Percentiles rank a stretch among this genome's conserved stretches.
These are phyloP conservation scores for Hemerocallis citrina DNA, from an alignment of 106 monocot genomes.

Conservation along the genomic window DNA sequence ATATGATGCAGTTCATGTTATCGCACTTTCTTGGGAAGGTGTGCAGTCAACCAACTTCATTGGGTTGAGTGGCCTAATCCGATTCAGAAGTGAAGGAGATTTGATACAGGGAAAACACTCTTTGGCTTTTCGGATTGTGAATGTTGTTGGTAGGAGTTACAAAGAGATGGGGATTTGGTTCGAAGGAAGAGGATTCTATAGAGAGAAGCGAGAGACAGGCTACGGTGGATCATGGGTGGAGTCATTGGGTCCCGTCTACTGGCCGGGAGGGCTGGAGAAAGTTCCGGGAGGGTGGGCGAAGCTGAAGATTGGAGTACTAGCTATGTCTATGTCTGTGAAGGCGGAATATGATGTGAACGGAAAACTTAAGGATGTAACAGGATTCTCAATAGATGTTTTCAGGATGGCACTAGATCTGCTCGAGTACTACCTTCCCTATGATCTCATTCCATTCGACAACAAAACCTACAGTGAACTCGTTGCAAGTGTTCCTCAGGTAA, in stretches of 20 bases:
- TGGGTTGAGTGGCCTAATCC: neutral
- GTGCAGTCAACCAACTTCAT: neutral
- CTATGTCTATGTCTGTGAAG: conserved; percentile 1
- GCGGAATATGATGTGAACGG: neutral
- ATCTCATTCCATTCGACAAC: conserved; percentile 1
- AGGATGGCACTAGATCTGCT: neutral
- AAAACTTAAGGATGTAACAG: neutral
- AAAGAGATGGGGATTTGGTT: neutral
- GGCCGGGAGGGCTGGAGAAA: conserved; percentile 15
- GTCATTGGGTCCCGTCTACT: neutral
- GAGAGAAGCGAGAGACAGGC: too few relatives aligned
- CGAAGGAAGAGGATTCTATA: neutral
- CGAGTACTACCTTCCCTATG: conserved; percentile 12
- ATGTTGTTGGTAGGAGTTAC: neutral
- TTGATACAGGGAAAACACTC: neutral
- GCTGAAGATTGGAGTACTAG: conserved; percentile 16
- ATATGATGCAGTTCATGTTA: conserved; percentile 3
- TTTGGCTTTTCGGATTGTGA: neutral
- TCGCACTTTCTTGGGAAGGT: neutral
- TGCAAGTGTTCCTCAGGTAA: conserved; percentile 3
- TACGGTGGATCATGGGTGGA: too few relatives aligned
- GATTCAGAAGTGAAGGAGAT: neutral
- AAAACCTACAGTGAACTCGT: conserved; percentile 16
- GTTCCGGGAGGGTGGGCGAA: conserved; percentile 20
- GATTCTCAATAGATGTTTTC: conserved; percentile 29